Base-by-base conservation (phyloP, 2,329 filamentous ascomycete genomes). In the Curvularia hawaiiensis region DNA sequence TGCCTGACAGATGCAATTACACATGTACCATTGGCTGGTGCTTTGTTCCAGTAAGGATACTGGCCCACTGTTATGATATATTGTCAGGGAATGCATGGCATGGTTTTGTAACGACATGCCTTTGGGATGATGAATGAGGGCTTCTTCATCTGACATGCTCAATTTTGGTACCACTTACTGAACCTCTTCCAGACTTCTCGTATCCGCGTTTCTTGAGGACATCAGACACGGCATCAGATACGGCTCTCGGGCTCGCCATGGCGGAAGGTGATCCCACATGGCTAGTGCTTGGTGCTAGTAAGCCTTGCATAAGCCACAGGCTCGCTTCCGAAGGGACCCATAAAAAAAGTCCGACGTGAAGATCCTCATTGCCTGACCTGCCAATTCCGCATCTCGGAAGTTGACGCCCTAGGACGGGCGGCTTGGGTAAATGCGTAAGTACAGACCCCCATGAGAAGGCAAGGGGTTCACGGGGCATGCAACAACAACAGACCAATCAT, bases 301-400 rank as follows among this genome's bases (percentile, higher is more conserved):
- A 49, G 52, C 44, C 54, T 54, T 16, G 50, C 50, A 45, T 53
- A 41, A 54, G 54, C 40, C 30, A 20, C 43, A 53, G 30, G 16
- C 39, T 54, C 50, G 50, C 54, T 49, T 54, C 45, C 24, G 30
- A 28, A 30, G 40, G 48, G 44, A 18, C 46, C 54, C 54, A 52
- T 30, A 54, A 57, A 57, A 38, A 38, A 57, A 39, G 22, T 38
- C 50, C 50, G 54, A 50, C 26, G 20, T 4, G 26, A 16, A 4
- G 5, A 16, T 35, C 39, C 39, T 28, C n/a, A 44, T 44, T 45
- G 30, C 39, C 44, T 46, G 52, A 39, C 47, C 41, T 33, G n/a
- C 30, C 45, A 18, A 45, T 45, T 28, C 39, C 30, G 52, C 45
- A 43, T 24, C 10, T 31, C 30, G 30, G 30, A 31, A 35, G 43